A percentile compares a stretch with the other conserved stretches of the same genome.
Evolutionary conservation across 495 filamentous ascomycete genomes (phyloP).

Genomic region (Penicillium cosmopolitanum): DNA sequence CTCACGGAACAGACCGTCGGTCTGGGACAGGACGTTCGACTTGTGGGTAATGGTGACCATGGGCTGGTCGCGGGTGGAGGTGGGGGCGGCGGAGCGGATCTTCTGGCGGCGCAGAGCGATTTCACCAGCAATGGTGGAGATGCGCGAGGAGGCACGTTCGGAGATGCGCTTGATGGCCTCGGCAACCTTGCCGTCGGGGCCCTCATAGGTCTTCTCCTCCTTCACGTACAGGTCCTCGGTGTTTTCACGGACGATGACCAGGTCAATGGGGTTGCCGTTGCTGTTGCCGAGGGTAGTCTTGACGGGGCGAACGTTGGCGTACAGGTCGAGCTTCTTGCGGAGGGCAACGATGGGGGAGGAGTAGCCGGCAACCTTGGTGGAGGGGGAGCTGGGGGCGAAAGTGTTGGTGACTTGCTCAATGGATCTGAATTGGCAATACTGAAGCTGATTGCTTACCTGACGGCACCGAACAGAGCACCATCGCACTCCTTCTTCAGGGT

Average conservation of each 20-base stretch:
- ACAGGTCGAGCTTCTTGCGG: constrained; percentile 91
- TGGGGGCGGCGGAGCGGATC: constrained; percentile 60
- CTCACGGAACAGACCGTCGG: constrained; percentile 92
- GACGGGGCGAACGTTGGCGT: constrained; percentile 96
- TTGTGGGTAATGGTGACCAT: constrained; percentile 98
- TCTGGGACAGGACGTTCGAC: constrained; percentile 95
- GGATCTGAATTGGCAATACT: neutral
- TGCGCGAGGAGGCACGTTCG: constrained; percentile 77
- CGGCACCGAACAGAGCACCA: constrained; percentile 94
- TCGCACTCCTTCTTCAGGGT: constrained; percentile 86
- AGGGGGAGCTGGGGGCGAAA: constrained; percentile 65
- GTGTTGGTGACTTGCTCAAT: constrained; percentile 12
- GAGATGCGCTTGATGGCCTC: constrained; percentile 98
- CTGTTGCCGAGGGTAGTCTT: constrained; percentile 68
- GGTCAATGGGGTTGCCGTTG: constrained; percentile 73
- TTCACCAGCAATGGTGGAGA: constrained; percentile 91
- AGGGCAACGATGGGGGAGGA: constrained; percentile 96
- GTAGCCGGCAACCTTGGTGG: constrained; percentile 87
- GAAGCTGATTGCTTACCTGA: constrained; percentile 54
- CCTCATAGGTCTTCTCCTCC: constrained; percentile 82
- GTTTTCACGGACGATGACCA: constrained; percentile 98
- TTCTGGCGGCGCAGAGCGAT: constrained; percentile 86
- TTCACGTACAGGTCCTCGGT: constrained; percentile 99
- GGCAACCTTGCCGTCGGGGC: constrained; percentile 77
- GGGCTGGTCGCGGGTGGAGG: constrained; percentile 64